Conservation (phyloP, 2,329 filamentous ascomycete species). For the Colletotrichum costaricense region DNA sequence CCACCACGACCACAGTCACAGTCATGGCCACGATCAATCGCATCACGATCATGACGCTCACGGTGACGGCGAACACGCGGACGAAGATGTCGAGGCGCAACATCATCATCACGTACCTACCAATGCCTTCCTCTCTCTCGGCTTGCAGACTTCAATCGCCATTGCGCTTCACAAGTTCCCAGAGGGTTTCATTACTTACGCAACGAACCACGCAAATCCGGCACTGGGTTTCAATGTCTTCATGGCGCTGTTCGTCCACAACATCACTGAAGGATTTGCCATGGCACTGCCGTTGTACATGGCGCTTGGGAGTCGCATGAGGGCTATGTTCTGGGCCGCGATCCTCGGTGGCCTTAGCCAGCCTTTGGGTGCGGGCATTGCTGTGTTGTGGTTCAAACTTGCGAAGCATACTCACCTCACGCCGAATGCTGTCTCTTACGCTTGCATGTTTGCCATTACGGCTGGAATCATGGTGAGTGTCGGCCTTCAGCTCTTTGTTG, state of each 20-base stretch:
- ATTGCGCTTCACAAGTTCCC: constrained; percentile 97
- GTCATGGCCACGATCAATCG: constrained; percentile 2
- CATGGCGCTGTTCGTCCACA: constrained; percentile 96
- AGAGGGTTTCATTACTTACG: constrained; percentile 89
- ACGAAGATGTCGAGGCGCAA: constrained; percentile 59
- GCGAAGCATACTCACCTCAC: constrained; percentile 63
- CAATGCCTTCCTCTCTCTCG: constrained; percentile 93
- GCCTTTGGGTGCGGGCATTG: constrained; percentile 85
- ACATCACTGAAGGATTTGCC: constrained; percentile 96
- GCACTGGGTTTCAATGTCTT: constrained; percentile 91
- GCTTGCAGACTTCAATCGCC: constrained; percentile 94
- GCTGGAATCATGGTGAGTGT: constrained; percentile 97
- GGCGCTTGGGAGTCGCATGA: constrained; percentile 81
- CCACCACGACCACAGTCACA: constrained; percentile 39
- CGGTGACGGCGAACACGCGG: constrained; percentile 42
- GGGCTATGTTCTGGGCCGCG: constrained; percentile 86
- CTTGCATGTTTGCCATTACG: constrained; percentile 86
- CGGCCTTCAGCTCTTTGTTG: constrained; percentile 87
- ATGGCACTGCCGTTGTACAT: constrained; percentile 94
- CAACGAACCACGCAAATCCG: constrained; percentile 96
- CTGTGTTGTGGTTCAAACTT: constrained; percentile 86
- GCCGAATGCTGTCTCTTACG: constrained; percentile 73
- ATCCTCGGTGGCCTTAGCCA: constrained; percentile 88
- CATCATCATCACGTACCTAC: constrained; percentile 96
- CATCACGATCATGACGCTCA: constrained; percentile 38